A percentile compares a stretch with the other conserved stretches of the same genome.
Evolutionary conservation across 306 rosid genomes (phyloP).

Genomic region (Prunus campanulata): DNA sequence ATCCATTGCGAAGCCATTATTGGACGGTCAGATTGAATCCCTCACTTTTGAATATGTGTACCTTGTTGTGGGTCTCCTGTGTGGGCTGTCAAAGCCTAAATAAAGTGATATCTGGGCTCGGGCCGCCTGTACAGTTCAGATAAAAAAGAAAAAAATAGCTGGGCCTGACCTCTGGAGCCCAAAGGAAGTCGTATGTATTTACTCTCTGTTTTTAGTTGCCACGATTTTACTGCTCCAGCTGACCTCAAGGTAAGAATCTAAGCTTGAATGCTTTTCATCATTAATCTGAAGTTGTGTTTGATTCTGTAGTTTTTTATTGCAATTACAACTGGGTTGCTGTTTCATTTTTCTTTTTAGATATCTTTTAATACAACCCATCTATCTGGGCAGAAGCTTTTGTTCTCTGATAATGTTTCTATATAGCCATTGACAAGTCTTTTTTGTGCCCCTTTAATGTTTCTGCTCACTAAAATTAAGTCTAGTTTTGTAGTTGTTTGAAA

Average conservation of each 20-base stretch:
- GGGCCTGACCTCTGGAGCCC: background rate
- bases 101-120: background rate
- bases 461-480: no score
- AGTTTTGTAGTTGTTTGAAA: background rate
- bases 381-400: background rate
- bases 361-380: background rate
- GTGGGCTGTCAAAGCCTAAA: background rate
- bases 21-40: no score
- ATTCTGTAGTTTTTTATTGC: background rate
- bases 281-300: background rate
- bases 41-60: no score
- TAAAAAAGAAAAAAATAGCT: background rate
- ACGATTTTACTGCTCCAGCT: background rate
- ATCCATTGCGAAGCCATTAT: no score
- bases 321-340: slow-evolving; percentile 1
- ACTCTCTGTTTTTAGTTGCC: background rate
- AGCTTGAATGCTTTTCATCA: background rate
- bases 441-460: background rate
- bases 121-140: no score
- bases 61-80: background rate
- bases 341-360: background rate
- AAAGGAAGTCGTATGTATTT: background rate
- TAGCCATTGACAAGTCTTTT: background rate
- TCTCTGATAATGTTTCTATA: background rate
- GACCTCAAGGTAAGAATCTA: background rate